Evolutionary conservation across 1,284 basidiomycete genomes (phyloP).

Genomic region (Rhodofomes roseus): DNA sequence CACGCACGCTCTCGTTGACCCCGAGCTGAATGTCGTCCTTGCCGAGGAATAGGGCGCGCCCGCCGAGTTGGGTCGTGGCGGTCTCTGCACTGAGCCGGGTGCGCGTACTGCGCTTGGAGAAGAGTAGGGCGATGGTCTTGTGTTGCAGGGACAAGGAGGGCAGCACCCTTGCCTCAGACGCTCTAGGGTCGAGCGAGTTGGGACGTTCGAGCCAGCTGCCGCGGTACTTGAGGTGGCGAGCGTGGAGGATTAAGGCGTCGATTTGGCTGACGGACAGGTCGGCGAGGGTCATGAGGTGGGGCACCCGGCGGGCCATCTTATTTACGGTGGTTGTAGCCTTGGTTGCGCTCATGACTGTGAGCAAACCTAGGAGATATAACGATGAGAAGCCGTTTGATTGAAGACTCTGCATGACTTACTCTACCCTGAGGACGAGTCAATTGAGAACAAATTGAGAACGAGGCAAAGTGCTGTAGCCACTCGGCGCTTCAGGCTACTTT

Average conservation of each 20-base stretch:
- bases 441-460: too few relatives aligned
- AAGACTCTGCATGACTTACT: too few relatives aligned
- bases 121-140: slow-evolving; percentile 87
- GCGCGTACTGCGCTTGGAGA: slow-evolving; percentile 91
- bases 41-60: slow-evolving; percentile 92
- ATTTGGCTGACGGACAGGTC: slow-evolving; percentile 78
- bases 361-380: too few relatives aligned
- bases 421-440: too few relatives aligned
- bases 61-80: slow-evolving; percentile 72
- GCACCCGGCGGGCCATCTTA: slow-evolving; percentile 35
- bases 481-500: too few relatives aligned
- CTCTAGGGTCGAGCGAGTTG: too few relatives aligned
- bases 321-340: not conserved
- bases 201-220: not conserved
- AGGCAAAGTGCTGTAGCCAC: too few relatives aligned
- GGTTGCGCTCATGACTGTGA: not conserved
- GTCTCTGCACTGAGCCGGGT: slow-evolving; percentile 92
- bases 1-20: slow-evolving; percentile 87
- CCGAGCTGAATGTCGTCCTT: slow-evolving; percentile 92
- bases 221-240: slow-evolving; percentile 58
- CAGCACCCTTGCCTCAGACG: too few relatives aligned
- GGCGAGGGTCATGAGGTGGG: slow-evolving; percentile 82
- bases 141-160: slow-evolving; percentile 67
- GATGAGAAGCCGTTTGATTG: too few relatives aligned
- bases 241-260: slow-evolving; percentile 54